Evolutionary conservation across 495 filamentous ascomycete species (phyloP).

Genomic region (Amniculicola lignicola): DNA sequence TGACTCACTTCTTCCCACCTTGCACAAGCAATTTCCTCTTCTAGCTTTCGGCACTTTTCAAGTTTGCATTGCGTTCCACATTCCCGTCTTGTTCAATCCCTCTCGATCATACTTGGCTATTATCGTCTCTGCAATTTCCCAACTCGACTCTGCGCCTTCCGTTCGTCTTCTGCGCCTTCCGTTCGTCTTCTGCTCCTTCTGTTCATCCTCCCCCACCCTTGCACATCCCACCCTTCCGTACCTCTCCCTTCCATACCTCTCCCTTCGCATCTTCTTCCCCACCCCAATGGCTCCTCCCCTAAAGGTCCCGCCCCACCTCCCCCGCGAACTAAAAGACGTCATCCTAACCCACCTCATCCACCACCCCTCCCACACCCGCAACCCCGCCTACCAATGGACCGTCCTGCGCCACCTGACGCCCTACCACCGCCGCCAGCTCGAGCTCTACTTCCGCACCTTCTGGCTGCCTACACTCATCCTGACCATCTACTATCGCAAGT

Average conservation of each 20-base stretch:
- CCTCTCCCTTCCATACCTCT: no score
- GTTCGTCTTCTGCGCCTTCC: no score
- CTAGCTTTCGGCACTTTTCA: no score
- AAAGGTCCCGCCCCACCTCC: background rate
- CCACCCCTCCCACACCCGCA: background rate
- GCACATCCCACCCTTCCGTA: background rate
- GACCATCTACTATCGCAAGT: background rate
- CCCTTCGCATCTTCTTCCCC: background rate
- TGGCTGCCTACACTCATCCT: conserved; percentile 1
- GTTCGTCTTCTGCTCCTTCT: no score
- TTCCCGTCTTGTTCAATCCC: no score
- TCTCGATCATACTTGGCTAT: no score
- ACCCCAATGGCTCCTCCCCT: background rate
- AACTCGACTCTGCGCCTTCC: no score
- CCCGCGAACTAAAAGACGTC: background rate
- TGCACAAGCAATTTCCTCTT: no score
- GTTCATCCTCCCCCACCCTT: background rate
- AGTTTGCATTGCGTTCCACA: no score
- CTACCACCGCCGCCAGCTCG: background rate
- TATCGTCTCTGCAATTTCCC: no score
- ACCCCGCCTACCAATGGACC: conserved; percentile 9
- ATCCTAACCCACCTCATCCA: conserved; percentile 1
- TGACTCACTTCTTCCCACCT: no score
- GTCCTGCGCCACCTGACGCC: conserved; percentile 7
- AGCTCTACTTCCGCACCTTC: conserved; percentile 2